Evolutionary conservation across 2,329 filamentous ascomycete genomes (phyloP).

Genomic region (Xylaria sp.): DNA sequence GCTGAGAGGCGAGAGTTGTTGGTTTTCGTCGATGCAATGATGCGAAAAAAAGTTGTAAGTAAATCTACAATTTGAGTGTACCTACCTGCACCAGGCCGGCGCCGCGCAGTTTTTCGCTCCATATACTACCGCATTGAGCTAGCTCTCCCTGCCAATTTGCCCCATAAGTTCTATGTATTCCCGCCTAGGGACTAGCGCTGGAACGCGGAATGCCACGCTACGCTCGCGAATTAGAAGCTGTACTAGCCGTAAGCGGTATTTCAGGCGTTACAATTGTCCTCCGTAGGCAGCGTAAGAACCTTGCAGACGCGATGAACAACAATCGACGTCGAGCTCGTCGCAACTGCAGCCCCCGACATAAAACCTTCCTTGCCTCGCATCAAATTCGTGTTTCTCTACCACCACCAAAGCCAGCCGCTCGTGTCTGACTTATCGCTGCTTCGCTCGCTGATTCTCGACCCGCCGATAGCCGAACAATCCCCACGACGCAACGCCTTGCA

Average conservation of each 20-base stretch:
- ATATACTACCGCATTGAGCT: no score
- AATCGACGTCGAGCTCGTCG: background rate
- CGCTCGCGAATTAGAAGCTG: background rate
- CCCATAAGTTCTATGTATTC: no score
- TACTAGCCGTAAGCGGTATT: background rate
- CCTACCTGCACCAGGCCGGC: background rate
- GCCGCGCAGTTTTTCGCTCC: no score
- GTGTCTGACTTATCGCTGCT: background rate
- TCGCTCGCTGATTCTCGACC: slow-evolving; percentile 1
- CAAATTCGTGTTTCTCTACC: background rate
- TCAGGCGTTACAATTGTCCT: background rate
- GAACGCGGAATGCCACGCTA: background rate
- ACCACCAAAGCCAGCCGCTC: background rate
- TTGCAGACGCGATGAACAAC: slow-evolving; percentile 15
- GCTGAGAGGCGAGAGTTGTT: background rate
- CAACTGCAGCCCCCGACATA: background rate
- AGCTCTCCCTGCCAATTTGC: no score
- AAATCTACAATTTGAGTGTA: background rate
- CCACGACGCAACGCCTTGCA: slow-evolving; percentile 2
- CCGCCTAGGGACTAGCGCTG: no score
- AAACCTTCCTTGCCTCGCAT: slow-evolving; percentile 2
- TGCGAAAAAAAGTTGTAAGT: slow-evolving; percentile 3
- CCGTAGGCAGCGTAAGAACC: slow-evolving; percentile 5
- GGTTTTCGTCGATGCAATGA: background rate
- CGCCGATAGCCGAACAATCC: background rate